Conservation (phyloP, 2,329 filamentous ascomycete species). For the Raffaelea arxii region DNA sequence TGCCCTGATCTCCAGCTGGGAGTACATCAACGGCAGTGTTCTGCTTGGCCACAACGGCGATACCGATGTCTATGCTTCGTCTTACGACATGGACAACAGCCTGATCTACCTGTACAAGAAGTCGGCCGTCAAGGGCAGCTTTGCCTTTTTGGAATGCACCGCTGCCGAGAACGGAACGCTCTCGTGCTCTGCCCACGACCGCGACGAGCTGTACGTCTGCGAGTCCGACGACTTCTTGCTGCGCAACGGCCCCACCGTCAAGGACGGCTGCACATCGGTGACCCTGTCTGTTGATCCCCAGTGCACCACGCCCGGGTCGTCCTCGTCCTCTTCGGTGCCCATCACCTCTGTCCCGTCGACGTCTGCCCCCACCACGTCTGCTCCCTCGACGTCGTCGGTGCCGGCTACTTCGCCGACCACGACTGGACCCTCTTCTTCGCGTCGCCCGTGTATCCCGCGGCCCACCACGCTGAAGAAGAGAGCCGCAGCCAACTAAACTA, state of each 20-base stretch:
- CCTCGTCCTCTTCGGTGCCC: background rate
- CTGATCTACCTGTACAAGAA: constrained; percentile 11
- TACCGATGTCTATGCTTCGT: constrained; percentile 1
- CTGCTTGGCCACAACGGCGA: background rate
- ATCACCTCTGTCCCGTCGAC: too few relatives aligned
- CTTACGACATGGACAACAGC: constrained; percentile 12
- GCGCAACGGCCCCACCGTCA: background rate
- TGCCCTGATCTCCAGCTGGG: too few relatives aligned
- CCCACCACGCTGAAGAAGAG: too few relatives aligned
- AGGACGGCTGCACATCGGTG: background rate
- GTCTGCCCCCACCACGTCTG: too few relatives aligned
- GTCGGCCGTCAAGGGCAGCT: constrained; percentile 2
- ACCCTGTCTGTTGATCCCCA: background rate
- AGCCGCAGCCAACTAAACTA: too few relatives aligned
- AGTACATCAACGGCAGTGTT: background rate
- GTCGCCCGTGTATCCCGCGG: too few relatives aligned
- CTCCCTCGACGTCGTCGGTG: background rate
- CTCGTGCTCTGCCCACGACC: constrained; percentile 2
- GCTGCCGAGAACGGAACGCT: background rate
- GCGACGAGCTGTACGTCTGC: constrained; percentile 9
- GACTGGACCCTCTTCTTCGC: too few relatives aligned
- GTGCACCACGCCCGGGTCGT: background rate
- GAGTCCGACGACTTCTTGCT: background rate
- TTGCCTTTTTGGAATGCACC: constrained; percentile 7
- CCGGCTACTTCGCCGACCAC: too few relatives aligned